Conservation (phyloP, 163 green algal genomes). For the Volvox carteri region DNA sequence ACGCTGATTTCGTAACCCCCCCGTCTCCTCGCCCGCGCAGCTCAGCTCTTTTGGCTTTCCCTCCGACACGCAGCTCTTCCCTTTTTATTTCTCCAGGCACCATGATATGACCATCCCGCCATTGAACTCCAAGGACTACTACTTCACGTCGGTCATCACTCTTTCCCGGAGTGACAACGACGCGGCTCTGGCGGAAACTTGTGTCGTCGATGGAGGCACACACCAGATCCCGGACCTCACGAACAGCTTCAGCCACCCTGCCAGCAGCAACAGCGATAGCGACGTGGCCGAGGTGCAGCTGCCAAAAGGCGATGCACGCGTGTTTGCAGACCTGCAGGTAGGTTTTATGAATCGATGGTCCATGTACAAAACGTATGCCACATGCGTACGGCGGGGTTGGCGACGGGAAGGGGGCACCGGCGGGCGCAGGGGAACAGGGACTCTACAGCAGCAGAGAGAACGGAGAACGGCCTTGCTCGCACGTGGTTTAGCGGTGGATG, state of each 20-base stretch:
- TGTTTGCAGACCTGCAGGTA: neutral
- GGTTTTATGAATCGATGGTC: too few relatives aligned
- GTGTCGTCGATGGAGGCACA: neutral
- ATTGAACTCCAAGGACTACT: neutral
- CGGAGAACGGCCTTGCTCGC: too few relatives aligned
- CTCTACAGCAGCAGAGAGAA: too few relatives aligned
- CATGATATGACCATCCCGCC: neutral
- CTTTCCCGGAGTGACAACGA: neutral
- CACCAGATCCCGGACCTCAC: neutral
- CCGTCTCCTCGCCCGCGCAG: too few relatives aligned
- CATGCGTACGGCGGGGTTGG: too few relatives aligned
- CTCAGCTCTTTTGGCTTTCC: neutral
- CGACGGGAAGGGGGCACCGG: too few relatives aligned
- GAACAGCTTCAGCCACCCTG: neutral
- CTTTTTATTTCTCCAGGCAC: neutral
- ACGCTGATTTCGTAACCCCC: neutral
- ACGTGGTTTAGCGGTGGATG: too few relatives aligned
- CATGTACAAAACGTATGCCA: too few relatives aligned
- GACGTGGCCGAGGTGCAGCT: too few relatives aligned
- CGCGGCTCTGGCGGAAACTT: neutral
- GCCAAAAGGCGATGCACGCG: neutral
- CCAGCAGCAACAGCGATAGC: neutral
- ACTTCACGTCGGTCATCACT: neutral
- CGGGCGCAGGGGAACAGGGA: too few relatives aligned
- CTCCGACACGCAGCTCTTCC: neutral